Evolutionary conservation across 345 rosid genomes (phyloP), one percentile per base, ranked within the genome.

Genomic region (Eucalyptus microcorys): DNA sequence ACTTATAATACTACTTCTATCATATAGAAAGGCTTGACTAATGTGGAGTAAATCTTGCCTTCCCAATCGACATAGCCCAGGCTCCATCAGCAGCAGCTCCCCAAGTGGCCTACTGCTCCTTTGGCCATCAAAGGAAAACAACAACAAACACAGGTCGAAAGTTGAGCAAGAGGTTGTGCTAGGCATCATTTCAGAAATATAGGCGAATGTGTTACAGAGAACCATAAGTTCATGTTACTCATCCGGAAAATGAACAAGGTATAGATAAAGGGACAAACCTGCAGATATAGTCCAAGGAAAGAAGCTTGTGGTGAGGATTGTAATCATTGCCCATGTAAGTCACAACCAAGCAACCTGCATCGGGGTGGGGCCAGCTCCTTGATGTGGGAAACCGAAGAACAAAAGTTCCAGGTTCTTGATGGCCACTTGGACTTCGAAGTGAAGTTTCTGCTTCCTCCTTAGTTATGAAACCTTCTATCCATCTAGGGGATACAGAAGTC

Each of bases 291-390:
- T 95, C 98, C 14, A 94, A 87, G 84, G 92, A 90, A 87, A 98
- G 96, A 87, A 93, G 90, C 92, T 94, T 91, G 93, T 97, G 96
- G 87, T 91, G 97, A 88, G 97, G 87, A 59, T 90, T 86, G 89
- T 92, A 94, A 92, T 98, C 98, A 42, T 88, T 90, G 88, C 96
- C 97, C 50, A 98, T 95, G 88, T 96, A 97, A 85, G 97, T 94
- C 90, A 96, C 99, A 89, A 98, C 91, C 90, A 98, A 93, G 92
- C 95, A 93, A 89, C 99, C 99, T 50, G 99, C 93, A 90, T 97
- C 99, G 47, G 99, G 97, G 90, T 97, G 99, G 71, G 99, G 99
- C 99, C 99, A 98, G 94, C 96, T 96, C 94, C 99, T 95, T 86
- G 99, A 95, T 90, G 94, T 96, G 85, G 99, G 99, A 89, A 98